Evolutionary conservation across 768 basidiomycete species (phyloP), one percentile per base, ranked within the genome.

Genomic region (Cystobasidium tubakii): DNA sequence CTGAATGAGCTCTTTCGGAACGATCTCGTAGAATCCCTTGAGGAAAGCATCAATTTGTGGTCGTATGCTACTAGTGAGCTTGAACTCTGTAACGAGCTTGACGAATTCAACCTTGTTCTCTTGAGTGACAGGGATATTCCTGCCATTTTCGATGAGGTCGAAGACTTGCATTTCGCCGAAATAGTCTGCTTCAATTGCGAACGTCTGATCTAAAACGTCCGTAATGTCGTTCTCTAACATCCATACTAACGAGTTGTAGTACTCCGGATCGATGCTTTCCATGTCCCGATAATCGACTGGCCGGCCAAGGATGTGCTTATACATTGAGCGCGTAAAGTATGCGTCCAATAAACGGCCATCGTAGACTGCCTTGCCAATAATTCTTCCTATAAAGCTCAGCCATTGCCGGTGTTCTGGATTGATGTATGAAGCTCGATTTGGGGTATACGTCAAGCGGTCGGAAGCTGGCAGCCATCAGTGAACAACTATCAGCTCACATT

Each of bases 101-200:
- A 97, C 93, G 80, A 96, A 99, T 82, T 99, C 96, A 75, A 88
- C 86, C 83, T 89, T 94, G 83, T 98, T 99, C 81, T 97, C 96
- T 79, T 94, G 88, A 1, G 96, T 98, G 55, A 99, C 96, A 7
- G 90, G 84, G 43, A 94, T 85, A 27, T 85, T 82, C 75, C 91
- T 88, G 2, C 96, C 96, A 53, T 87, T 87, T 70, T 89, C 87
- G 79, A 96, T 96, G 78, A 99, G 82, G 57, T 90, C 86, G 70
- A 96, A 87, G 54, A 93, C 87, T 76, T 91, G 90, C 77, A 88
- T 92, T 74, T 90, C 87, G 66, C 96, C 96, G 79, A 99, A 98
- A 88, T 97, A 92, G 75, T 98, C 95, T 0, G 91, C 91, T 82
- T 99, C 95, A 36, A 94, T 89, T 75, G 91, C 92, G 83, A 98